Base-by-base conservation (phyloP, 495 filamentous ascomycete genomes). In the Penicillium angulare region DNA sequence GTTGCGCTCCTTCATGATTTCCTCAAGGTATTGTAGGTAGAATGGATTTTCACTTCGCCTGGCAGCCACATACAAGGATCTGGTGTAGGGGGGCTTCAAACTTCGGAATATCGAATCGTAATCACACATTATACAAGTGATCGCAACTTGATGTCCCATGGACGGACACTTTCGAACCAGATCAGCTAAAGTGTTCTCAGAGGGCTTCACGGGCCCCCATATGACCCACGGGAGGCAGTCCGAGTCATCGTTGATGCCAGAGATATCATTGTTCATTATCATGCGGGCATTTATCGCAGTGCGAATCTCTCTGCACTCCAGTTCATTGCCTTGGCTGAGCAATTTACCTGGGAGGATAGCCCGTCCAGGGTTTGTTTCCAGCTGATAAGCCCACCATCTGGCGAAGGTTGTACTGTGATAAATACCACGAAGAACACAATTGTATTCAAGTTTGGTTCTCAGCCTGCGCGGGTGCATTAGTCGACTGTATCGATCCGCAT, bases 401-500 rank as follows among this genome's bases (percentile, higher is more conserved):
- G 56, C 57, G 35, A 65, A 67, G 17, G 35, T 56, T 44, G 61
- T 52, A 50, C 52, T 47, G 52, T 67, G 56, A 46, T 65, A 61
- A 27, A 67, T 63, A 1, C 61, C 64, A 34, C 59, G 48, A 21
- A 63, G 32, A 32, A 63, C 20, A 53, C 56, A 63, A 26, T 49
- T 27, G 42, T 40, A 46, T 47, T 65, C 64, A 44, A 5, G 3
- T 27, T 53, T 39, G 8, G 42, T 43, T 50, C 40, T 50, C 4
- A 50, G 42, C 18, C 47, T 52, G 3, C 48, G 48, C 33, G 56
- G 61, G 21, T 57, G 53, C 39, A 39, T 46, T 7, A 67, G 41
- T 27, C 64, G 59, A 26, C 26, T 36, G 46, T 67, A 67, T 49
- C 61, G 47, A 49, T 67, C 61, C 43, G 60, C 49, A 49, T 67